Percentiles rank a stretch among this genome's conserved stretches.
Conservation (phyloP, 345 rosid species). For the Syzygium grande region DNA sequence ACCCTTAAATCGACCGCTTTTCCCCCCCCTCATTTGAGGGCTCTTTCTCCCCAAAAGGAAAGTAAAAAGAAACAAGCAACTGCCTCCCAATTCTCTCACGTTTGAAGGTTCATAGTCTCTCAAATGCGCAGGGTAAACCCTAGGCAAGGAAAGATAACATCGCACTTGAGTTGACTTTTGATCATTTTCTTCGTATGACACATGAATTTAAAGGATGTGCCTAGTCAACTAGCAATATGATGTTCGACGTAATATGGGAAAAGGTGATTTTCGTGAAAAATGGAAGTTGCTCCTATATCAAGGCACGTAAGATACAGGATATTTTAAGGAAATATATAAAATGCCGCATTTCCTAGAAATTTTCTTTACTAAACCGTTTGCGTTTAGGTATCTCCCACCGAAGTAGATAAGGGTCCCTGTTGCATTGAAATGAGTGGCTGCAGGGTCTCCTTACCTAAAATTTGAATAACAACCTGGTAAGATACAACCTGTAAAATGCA, state of each 20-base stretch:
- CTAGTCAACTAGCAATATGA: neutral
- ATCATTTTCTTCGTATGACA: neutral
- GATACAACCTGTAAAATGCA: neutral
- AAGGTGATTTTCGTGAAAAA: neutral
- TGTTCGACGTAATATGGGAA: neutral
- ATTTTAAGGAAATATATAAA: neutral
- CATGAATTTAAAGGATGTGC: neutral
- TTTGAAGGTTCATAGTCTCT: neutral
- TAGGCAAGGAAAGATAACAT: neutral
- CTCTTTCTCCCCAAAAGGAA: neutral
- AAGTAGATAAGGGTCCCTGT: constrained; percentile 58
- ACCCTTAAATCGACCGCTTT: neutral
- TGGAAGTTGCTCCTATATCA: neutral
- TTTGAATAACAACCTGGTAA: neutral
- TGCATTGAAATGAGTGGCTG: constrained; percentile 44
- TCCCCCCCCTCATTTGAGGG: neutral
- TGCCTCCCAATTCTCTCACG: neutral
- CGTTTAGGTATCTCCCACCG: constrained; percentile 92
- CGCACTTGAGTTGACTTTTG: neutral
- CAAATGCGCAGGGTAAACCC: neutral
- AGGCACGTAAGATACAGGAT: neutral
- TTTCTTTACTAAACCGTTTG: constrained; percentile 9
- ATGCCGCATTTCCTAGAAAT: neutral
- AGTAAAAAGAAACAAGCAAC: neutral
- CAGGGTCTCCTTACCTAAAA: constrained; percentile 65